Evolutionary conservation across 2,329 filamentous ascomycete species (phyloP).

Genomic region (Colletotrichum agaves): DNA sequence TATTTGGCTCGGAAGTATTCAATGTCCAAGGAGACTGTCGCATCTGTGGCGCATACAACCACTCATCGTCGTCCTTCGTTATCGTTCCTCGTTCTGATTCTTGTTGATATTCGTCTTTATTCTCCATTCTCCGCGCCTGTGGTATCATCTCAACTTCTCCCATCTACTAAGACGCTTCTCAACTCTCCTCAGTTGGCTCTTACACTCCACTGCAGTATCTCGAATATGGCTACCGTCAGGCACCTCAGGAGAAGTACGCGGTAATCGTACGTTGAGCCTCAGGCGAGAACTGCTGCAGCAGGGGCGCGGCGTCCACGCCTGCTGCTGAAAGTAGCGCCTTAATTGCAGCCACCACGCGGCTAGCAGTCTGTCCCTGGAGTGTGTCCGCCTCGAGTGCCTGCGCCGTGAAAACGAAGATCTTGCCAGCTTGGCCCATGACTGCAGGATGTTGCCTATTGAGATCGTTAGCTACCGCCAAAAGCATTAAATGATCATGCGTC

Average conservation of each 20-base stretch:
- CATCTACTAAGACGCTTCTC: conserved; percentile 5
- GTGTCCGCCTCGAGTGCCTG: conserved; percentile 93
- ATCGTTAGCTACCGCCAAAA: neutral
- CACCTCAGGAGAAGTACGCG: conserved; percentile 75
- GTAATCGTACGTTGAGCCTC: conserved; percentile 85
- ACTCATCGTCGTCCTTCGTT: no score
- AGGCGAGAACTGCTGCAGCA: conserved; percentile 79
- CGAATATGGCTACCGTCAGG: no score
- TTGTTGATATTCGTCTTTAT: neutral
- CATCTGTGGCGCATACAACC: neutral
- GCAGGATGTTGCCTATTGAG: conserved; percentile 82
- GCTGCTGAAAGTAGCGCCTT: conserved; percentile 81
- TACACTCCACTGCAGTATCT: no score
- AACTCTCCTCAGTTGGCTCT: neutral
- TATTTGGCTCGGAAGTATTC: conserved; percentile 20
- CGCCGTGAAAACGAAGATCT: conserved; percentile 85
- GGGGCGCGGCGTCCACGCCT: conserved; percentile 78
- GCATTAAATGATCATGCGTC: neutral
- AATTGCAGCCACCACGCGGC: conserved; percentile 78
- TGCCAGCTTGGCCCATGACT: conserved; percentile 79
- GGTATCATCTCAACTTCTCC: conserved; percentile 35
- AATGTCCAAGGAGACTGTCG: conserved; percentile 4
- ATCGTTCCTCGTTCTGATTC: no score
- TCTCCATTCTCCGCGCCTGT: conserved; percentile 13
- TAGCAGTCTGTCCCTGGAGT: conserved; percentile 84